Conservation (phyloP, 148 eudicot species). For the Beta vulgaris region DNA sequence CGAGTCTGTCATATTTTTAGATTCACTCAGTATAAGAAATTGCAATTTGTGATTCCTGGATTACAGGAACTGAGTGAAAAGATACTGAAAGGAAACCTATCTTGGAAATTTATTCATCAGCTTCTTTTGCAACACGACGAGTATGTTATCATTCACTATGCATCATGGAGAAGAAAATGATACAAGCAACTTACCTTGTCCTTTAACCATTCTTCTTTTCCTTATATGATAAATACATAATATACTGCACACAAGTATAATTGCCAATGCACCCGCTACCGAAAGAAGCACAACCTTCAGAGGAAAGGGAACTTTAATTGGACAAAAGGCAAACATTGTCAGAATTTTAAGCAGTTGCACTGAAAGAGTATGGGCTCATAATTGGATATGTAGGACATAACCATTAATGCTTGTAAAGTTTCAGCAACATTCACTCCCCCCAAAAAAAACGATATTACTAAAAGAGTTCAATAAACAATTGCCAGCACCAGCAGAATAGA, state of each 20-base stretch:
- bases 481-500: no score
- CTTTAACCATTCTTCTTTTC: slow-evolving; percentile 8
- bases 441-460: no score
- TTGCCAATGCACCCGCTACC: slow-evolving; percentile 20
- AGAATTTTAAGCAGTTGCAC: not conserved
- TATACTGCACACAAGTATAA: slow-evolving; percentile 7
- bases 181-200: slow-evolving; percentile 2
- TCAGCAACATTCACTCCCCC: not conserved
- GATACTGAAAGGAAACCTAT: no score
- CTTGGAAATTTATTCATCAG: no score
- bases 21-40: not conserved
- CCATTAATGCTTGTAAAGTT: not conserved
- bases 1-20: slow-evolving; percentile 9
- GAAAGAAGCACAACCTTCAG: slow-evolving; percentile 19
- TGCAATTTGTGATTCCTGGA: not conserved
- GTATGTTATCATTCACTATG: not conserved
- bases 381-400: not conserved
- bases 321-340: slow-evolving; percentile 5
- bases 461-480: no score
- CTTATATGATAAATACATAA: not conserved
- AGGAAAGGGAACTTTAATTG: not conserved
- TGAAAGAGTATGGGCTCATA: no score
- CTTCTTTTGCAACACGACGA: no score
- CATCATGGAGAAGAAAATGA: not conserved
- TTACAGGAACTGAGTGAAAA: not conserved